Base-by-base conservation (phyloP, 2,329 filamentous ascomycete species). In the Basipetospora chlamydospora region DNA sequence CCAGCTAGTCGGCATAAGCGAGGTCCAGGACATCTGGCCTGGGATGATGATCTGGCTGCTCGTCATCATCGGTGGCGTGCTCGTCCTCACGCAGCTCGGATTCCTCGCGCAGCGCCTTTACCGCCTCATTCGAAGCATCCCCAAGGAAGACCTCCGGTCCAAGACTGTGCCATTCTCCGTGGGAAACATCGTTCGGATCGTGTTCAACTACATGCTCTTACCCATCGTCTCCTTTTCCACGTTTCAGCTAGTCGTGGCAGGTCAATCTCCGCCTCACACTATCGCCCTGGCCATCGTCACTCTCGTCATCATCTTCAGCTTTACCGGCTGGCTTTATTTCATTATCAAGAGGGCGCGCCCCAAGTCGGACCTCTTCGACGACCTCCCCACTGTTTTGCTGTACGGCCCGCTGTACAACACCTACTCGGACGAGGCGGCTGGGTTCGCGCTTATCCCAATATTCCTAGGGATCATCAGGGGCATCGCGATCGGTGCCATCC, bases 371-470 rank as follows among this genome's bases (percentile, higher is more conserved):
- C 67, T 98, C 8, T 98, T 95, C 53, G 90, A 98, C 56, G 86
- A 96, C 49, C 66, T 98, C 33, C 77, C 85, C 6, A 95, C 85
- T 0, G 77, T 96, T 7, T 66, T 98, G 3, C 69, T 85, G 1
- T 96, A 94, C 48, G 90, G 90, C 0, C 85, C 90, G 5, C 64
- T 98, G 6, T 98, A 98, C 58, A 98, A 98, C 58, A 98, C 90
- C 0, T 96, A 93, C 55, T 90, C 83, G 17, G 90, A 98, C 54
- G 82, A 88, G 53, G 85, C 86, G 0, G 84, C 88, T 6, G 77
- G 84, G 0, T 98, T 93, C 55, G 86, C 88, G 6, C 67, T 94
- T 28, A 77, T 95, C 15, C 87, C 88, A 1, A 75, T 94, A 12
- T 63, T 92, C 23, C 65, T 96, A 41, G 93, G 81, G 4, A 77